These are phyloP conservation scores for Sphagnum fallax DNA, from an alignment of 228 moss, liverwort and hornwort genomes.

Conservation along the genomic window DNA sequence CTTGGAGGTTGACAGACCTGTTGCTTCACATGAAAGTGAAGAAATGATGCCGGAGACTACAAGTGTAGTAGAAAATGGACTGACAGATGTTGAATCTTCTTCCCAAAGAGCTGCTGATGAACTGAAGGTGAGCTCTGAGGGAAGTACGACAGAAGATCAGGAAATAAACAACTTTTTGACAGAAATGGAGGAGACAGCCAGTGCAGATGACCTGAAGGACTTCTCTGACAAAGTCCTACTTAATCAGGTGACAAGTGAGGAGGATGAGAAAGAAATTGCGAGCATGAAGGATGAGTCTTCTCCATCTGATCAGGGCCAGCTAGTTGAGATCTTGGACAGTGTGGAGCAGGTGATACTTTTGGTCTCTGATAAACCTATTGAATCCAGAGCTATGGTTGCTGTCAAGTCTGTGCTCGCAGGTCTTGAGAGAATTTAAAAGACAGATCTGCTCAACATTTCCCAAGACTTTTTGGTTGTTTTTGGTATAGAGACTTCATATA, in stretches of 20 bases:
- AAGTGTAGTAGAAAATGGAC: constrained; percentile 9
- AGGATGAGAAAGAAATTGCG: constrained; percentile 19
- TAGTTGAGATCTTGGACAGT: too few relatives aligned
- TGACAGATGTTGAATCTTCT: constrained; percentile 9
- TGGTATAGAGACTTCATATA: too few relatives aligned
- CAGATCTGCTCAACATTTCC: too few relatives aligned
- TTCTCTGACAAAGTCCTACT: constrained; percentile 53
- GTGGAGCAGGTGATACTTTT: too few relatives aligned
- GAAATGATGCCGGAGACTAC: too few relatives aligned
- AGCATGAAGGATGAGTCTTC: not conserved
- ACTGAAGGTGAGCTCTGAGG: constrained; percentile 14
- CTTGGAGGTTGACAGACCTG: constrained; percentile 18
- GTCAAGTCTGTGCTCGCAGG: too few relatives aligned
- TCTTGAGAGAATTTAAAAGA: too few relatives aligned
- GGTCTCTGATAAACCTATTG: too few relatives aligned
- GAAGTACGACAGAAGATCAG: constrained; percentile 22
- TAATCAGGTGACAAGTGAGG: constrained; percentile 31
- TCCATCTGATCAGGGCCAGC: too few relatives aligned
- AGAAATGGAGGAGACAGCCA: constrained; percentile 52
- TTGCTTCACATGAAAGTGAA: constrained; percentile 18
- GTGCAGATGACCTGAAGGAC: constrained; percentile 45
- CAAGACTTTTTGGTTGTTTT: too few relatives aligned
- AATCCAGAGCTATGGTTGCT: too few relatives aligned
- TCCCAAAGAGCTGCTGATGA: not conserved
- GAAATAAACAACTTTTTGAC: constrained; percentile 50